Percentiles rank a stretch among this genome's conserved stretches.
Evolutionary conservation across 225 moss, liverwort and hornwort genomes (phyloP).

Genomic region (Lunularia cruciata): DNA sequence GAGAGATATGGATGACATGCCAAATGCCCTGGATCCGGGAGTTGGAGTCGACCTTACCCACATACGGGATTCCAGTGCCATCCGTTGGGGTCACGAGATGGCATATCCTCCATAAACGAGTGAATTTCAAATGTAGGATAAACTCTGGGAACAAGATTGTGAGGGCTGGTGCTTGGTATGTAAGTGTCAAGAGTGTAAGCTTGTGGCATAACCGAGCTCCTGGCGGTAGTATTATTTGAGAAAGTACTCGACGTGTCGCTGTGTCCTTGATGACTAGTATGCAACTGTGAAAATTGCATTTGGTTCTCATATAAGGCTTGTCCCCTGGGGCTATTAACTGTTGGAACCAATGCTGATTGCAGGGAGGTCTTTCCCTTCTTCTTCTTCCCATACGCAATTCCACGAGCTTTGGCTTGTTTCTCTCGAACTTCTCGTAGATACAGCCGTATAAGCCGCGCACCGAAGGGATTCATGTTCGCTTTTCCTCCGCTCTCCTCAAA

Average conservation of each 20-base stretch:
- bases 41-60: neutral
- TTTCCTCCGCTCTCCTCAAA: conserved; percentile 80
- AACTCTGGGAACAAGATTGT: neutral
- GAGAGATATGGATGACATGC: no score
- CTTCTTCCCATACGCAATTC: conserved; percentile 76
- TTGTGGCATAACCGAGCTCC: neutral
- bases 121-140: neutral
- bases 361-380: conserved; percentile 33
- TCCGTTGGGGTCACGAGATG: neutral
- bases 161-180: neutral
- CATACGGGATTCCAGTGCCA: conserved; percentile 5
- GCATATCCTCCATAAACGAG: neutral
- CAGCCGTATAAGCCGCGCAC: conserved; percentile 63
- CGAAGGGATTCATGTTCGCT: conserved; percentile 72
- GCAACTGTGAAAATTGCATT: no score
- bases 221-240: neutral
- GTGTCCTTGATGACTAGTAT: no score
- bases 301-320: no score
- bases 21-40: no score
- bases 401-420: conserved; percentile 78
- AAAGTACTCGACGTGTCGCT: neutral
- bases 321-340: no score
- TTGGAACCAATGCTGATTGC: no score
- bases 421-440: conserved; percentile 78
- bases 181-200: neutral